Evolutionary conservation across 129 eudicot species (phyloP), one percentile per base, ranked within the genome.

Genomic region (Flaveria robusta): DNA sequence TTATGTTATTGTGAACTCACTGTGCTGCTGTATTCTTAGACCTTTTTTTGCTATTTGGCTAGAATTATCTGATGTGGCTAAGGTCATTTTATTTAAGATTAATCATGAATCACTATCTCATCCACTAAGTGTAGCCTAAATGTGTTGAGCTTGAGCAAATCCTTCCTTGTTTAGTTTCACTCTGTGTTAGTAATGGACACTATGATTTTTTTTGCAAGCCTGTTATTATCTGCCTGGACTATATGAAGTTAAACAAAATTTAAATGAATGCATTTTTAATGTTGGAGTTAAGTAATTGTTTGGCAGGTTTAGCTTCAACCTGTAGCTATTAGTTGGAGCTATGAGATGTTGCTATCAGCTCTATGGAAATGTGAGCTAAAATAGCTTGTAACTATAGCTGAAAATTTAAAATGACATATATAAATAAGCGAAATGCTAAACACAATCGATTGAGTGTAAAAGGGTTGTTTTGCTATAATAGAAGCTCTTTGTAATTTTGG

Each of bases 241-340:
- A 31, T 31, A 31, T 31, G 37, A 31, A 64, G 52, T 50, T 50
- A 20, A 47, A 64, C 3, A 23, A 65, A 51, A 65, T 65, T 41
- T 49, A 31, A 75, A 26, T 27, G 0, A 43, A 27, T 64, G 31
- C 39, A 14, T 55, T 46, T 49, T 64, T 31, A n/a, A 63, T 51
- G 58, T 43, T 60, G 79, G 43, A 19, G 24, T 18, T 59, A 43
- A 24, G 78, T 59, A 74, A 42, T 74, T 24, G 79, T 11, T 60
- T 74, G 37, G 79, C 46, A 62, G 46, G 37, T 4, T 31, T 24
- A 24, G 27, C 27, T 24, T 1, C 27, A 24, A 24, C 27, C 27
- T 24, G 27, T 24, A 24, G 27, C 1, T 31, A 31, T 31, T 31
- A 31, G 37, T 31, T 62, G 67, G 20, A 15, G 14, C 50, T 11